These are phyloP conservation scores for Neofusicoccum sp. DNA, from an alignment of 2,329 filamentous ascomycete genomes.

Conservation along the genomic window DNA sequence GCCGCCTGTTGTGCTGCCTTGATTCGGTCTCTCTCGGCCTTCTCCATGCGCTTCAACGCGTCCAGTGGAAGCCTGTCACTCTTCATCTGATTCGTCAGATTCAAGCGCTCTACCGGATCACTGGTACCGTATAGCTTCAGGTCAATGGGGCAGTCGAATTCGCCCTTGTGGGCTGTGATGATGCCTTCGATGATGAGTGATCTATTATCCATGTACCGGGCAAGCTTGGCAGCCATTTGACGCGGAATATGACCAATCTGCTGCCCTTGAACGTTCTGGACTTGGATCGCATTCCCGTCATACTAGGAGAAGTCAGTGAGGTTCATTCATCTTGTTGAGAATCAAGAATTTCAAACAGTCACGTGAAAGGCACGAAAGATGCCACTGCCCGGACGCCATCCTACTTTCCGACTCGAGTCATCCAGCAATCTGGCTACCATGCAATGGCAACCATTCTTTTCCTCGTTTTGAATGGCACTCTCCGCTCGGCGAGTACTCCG, in stretches of 20 bases:
- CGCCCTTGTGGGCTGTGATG: constrained; percentile 66
- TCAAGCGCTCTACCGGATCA: constrained; percentile 54
- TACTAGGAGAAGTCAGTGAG: constrained; percentile 43
- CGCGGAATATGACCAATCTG: constrained; percentile 82
- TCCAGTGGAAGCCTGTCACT: constrained; percentile 60
- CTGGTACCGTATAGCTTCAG: constrained; percentile 71
- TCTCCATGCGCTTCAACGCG: constrained; percentile 55
- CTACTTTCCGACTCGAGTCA: too few relatives aligned
- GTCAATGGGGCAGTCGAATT: constrained; percentile 72
- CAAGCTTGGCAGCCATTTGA: constrained; percentile 68
- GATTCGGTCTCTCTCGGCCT: constrained; percentile 53
- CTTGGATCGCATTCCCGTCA: constrained; percentile 75
- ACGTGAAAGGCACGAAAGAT: too few relatives aligned
- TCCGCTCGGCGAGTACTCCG: not conserved
- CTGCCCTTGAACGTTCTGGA: constrained; percentile 72
- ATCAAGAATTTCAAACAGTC: not conserved
- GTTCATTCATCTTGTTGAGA: not conserved
- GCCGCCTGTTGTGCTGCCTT: constrained; percentile 41
- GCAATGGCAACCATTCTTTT: too few relatives aligned
- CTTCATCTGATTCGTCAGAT: constrained; percentile 65
- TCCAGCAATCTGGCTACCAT: too few relatives aligned
- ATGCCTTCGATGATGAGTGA: constrained; percentile 69
- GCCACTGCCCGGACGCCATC: too few relatives aligned
- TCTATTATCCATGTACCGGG: constrained; percentile 62
- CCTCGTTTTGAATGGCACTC: too few relatives aligned